These are phyloP conservation scores for Lentinus brumalis DNA, from an alignment of 768 basidiomycete species.

Conservation along the genomic window DNA sequence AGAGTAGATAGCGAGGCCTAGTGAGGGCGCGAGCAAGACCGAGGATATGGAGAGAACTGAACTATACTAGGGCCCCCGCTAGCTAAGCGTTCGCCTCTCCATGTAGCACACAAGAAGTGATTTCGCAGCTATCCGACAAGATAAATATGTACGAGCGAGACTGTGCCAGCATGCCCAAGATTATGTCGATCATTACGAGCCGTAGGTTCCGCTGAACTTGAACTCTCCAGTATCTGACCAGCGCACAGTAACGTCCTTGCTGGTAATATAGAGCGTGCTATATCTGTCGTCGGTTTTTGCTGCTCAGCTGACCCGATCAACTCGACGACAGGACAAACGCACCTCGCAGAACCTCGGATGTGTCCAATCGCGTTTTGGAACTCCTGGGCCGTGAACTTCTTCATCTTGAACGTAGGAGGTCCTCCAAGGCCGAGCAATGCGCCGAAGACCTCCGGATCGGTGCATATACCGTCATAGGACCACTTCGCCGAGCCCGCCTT, in stretches of 20 bases:
- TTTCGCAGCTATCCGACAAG: no score
- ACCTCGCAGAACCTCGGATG: constrained; percentile 42
- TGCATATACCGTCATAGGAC: constrained; percentile 54
- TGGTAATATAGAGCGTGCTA: constrained; percentile 39
- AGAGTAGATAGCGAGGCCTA: no score
- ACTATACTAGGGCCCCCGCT: no score
- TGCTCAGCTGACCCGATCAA: neutral
- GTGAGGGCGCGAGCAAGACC: no score
- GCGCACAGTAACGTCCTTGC: constrained; percentile 45
- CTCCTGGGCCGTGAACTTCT: constrained; percentile 36
- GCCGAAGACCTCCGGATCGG: constrained; percentile 50
- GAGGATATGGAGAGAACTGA: no score
- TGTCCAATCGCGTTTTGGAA: constrained; percentile 24
- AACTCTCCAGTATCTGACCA: constrained; percentile 55
- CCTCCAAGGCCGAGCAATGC: constrained; percentile 43
- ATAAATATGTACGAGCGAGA: no score
- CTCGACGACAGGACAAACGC: constrained; percentile 9
- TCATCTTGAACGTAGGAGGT: constrained; percentile 51
- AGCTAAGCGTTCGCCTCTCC: no score
- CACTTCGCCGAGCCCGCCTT: constrained; percentile 49
- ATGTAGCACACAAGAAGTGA: no score
- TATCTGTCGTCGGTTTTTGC: constrained; percentile 35
- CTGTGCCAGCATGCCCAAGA: neutral
- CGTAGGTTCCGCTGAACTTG: constrained; percentile 57
- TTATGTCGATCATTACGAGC: constrained; percentile 11